Conservation (phyloP, 2,329 filamentous ascomycete genomes). For the Neurospora sp. region DNA sequence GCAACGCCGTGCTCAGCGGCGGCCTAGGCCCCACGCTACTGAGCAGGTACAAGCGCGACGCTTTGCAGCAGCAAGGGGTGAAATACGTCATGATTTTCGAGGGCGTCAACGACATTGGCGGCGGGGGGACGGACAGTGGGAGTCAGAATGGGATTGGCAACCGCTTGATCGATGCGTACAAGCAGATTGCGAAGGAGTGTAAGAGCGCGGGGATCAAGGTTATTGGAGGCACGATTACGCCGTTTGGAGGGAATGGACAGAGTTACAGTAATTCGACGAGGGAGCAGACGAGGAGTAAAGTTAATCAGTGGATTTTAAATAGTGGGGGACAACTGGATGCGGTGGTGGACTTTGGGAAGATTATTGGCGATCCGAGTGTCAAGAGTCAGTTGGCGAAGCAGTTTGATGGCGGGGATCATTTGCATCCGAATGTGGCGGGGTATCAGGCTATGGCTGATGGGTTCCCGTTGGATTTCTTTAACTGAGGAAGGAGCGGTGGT, state of each 20-base stretch:
- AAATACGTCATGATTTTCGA: conserved; percentile 56
- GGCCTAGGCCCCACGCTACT: conserved; percentile 53
- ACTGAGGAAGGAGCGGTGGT: neutral
- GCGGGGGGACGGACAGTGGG: conserved; percentile 30
- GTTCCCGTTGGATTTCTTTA: conserved; percentile 47
- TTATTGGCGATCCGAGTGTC: conserved; percentile 40
- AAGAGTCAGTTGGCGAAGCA: conserved; percentile 36
- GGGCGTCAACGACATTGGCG: conserved; percentile 60
- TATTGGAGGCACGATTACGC: conserved; percentile 57
- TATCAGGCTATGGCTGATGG: conserved; percentile 49
- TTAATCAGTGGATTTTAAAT: conserved; percentile 52
- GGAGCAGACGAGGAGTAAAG: conserved; percentile 43
- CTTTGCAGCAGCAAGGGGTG: conserved; percentile 46
- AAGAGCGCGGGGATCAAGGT: conserved; percentile 44
- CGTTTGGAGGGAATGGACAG: conserved; percentile 43
- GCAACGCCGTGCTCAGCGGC: conserved; percentile 53
- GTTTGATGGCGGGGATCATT: conserved; percentile 53
- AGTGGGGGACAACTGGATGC: conserved; percentile 43
- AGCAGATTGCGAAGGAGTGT: conserved; percentile 44
- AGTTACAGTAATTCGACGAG: conserved; percentile 43
- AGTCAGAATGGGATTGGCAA: conserved; percentile 40
- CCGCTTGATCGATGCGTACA: conserved; percentile 44
- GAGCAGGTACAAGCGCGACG: conserved; percentile 52
- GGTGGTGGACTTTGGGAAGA: conserved; percentile 51
- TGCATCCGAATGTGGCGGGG: conserved; percentile 51